Evolutionary conservation across 139 green algal genomes (phyloP).

Genomic region (Coelastrella sp.): DNA sequence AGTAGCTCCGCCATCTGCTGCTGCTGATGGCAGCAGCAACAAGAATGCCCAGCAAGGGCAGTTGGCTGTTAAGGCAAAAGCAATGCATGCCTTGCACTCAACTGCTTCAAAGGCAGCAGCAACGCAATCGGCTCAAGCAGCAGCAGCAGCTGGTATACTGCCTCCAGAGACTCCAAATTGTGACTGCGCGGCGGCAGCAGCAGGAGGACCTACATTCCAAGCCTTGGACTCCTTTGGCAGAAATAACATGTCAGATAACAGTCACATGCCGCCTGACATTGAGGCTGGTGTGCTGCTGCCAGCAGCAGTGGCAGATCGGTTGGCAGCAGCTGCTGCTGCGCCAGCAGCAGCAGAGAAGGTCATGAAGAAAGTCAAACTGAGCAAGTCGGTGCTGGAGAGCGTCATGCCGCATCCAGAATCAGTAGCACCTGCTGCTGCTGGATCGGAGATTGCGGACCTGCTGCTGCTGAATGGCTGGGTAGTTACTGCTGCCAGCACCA

Average conservation of each 20-base stretch:
- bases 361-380: neutral
- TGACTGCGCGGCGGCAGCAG: neutral
- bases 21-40: neutral
- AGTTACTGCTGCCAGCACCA: conserved; percentile 17
- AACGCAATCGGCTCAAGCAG: no score
- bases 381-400: neutral
- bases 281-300: neutral
- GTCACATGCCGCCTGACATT: neutral
- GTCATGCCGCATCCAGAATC: neutral
- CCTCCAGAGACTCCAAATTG: neutral
- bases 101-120: no score
- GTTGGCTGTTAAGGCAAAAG: neutral
- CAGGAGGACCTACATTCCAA: neutral
- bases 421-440: neutral
- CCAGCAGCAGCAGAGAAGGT: neutral
- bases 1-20: neutral
- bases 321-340: neutral
- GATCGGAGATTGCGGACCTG: neutral
- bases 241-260: neutral
- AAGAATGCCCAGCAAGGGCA: neutral
- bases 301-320: conserved; percentile 14
- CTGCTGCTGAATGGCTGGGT: conserved; percentile 23
- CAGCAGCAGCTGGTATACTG: neutral
- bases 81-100: no score
- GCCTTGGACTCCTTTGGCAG: neutral